Evolutionary conservation across 2,329 filamentous ascomycete species (phyloP).

Genomic region (Lachnellula hyalina): DNA sequence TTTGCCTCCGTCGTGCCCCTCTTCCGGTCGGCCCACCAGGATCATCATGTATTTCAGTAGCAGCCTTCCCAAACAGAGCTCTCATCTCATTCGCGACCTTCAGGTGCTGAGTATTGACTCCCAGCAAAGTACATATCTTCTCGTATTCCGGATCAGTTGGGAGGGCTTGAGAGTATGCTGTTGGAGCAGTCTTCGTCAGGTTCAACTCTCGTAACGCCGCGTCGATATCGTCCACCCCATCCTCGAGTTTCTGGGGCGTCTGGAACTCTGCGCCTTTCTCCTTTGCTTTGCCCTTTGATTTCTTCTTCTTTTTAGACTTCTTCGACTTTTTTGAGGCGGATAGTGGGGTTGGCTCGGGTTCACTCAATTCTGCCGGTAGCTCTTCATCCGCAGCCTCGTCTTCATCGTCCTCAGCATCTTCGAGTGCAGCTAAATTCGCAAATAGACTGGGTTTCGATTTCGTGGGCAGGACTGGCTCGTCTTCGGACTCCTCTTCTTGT

Average conservation of each 20-base stretch:
- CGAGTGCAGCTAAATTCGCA: constrained; percentile 44
- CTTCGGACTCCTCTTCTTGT: constrained; percentile 28
- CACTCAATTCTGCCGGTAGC: constrained; percentile 23
- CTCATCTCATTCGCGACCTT: constrained; percentile 91
- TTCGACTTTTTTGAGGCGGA: constrained; percentile 41
- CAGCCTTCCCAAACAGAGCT: constrained; percentile 60
- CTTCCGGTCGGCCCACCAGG: constrained; percentile 34
- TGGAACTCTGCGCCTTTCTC: constrained; percentile 29
- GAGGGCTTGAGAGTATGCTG: constrained; percentile 12
- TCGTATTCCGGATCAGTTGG: constrained; percentile 36
- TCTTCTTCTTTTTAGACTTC: constrained; percentile 58
- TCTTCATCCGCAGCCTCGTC: constrained; percentile 30
- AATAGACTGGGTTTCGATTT: constrained; percentile 47
- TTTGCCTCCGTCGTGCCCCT: constrained; percentile 34
- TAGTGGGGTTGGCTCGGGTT: constrained; percentile 31
- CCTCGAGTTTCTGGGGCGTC: constrained; percentile 28
- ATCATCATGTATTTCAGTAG: constrained; percentile 51
- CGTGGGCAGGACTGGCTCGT: constrained; percentile 26
- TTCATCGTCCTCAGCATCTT: constrained; percentile 31
- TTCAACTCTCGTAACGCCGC: constrained; percentile 55
- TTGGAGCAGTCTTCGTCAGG: constrained; percentile 30
- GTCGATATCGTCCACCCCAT: constrained; percentile 59
- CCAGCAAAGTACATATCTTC: constrained; percentile 48
- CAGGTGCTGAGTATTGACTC: constrained; percentile 66
- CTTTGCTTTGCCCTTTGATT: constrained; percentile 48